These are phyloP conservation scores for Quercus ilex DNA, from an alignment of 306 rosid species.

Conservation along the genomic window DNA sequence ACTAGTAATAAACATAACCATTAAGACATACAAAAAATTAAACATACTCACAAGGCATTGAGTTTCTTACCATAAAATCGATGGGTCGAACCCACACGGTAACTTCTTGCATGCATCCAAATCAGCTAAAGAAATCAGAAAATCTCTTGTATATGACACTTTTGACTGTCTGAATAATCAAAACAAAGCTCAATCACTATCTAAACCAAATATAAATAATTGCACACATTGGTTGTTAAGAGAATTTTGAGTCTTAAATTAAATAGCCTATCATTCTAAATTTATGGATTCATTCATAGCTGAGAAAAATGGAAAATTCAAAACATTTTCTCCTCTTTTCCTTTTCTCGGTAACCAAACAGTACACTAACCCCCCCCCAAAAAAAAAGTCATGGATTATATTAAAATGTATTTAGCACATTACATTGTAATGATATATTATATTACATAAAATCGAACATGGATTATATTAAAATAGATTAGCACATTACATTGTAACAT, in stretches of 20 bases:
- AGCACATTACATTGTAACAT: neutral
- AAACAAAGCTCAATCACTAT: constrained; percentile 3
- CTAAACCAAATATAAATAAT: neutral
- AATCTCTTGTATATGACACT: constrained; percentile 36
- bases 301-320: neutral
- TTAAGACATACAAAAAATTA: neutral
- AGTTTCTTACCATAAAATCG: constrained; percentile 24
- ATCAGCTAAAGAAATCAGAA: constrained; percentile 42
- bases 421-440: neutral
- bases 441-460: neutral
- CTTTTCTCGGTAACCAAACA: constrained; percentile 23
- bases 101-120: constrained; percentile 8
- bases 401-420: neutral
- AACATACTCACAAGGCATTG: neutral
- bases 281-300: neutral
- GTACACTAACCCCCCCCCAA: neutral
- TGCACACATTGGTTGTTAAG: neutral
- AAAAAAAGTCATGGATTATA: neutral
- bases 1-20: neutral
- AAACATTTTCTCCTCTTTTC: no score
- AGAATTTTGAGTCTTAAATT: neutral
- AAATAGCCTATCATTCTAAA: neutral
- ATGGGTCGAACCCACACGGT: constrained; percentile 11
- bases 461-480: no score
- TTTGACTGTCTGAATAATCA: constrained; percentile 31